Evolutionary conservation across 345 rosid species (phyloP).

Genomic region (Camelina neglecta): DNA sequence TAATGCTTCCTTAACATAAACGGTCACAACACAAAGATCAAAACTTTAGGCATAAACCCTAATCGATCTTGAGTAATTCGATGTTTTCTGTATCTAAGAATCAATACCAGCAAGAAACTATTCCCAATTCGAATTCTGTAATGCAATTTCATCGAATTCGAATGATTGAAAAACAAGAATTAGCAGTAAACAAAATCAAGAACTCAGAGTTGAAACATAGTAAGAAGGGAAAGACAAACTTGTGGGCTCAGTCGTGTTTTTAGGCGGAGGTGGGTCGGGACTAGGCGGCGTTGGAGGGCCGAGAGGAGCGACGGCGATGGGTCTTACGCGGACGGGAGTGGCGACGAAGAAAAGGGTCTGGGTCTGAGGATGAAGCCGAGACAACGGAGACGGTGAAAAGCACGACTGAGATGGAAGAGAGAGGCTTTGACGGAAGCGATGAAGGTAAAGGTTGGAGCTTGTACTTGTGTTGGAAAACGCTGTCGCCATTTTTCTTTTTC

Average conservation of each 20-base stretch:
- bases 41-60: constrained; percentile 2
- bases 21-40: constrained; percentile 2
- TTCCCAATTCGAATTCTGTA: neutral
- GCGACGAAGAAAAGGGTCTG: constrained; percentile 34
- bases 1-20: neutral
- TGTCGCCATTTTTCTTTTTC: constrained; percentile 36
- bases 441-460: constrained; percentile 31
- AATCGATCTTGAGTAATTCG: neutral
- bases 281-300: constrained; percentile 48
- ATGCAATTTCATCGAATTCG: neutral
- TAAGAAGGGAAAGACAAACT: constrained; percentile 43
- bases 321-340: constrained; percentile 12
- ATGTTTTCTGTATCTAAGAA: neutral
- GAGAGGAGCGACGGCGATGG: constrained; percentile 45
- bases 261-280: constrained; percentile 53
- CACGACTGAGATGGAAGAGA: constrained; percentile 8
- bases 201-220: neutral
- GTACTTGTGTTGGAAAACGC: constrained; percentile 2
- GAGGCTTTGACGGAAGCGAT: neutral
- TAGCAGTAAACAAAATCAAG: neutral
- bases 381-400: neutral
- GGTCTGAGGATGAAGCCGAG: constrained; percentile 36
- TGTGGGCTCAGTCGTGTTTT: constrained; percentile 26
- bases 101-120: neutral
- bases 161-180: neutral